Evolutionary conservation across 75 land plant species (phyloP), one percentile per base, ranked within the genome.

Genomic region (Pseudotsuga menziesii): DNA sequence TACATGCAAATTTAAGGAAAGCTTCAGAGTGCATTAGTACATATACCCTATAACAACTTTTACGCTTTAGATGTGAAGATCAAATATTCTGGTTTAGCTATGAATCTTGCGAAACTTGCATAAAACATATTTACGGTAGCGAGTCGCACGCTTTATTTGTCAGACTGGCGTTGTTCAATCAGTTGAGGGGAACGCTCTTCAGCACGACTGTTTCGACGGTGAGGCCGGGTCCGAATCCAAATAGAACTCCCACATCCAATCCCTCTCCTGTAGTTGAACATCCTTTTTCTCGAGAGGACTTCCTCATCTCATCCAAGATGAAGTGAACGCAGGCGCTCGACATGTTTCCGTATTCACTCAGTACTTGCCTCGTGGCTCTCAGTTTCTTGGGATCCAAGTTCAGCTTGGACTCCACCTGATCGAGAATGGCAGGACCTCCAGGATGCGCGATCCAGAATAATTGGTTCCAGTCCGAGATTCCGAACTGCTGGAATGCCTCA

Each of bases 361-460:
- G 74, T 15, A 88, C 89, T 5, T 86, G 84, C 16, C 90, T 29
- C 5, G 78, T 80, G 5, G 90, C 77, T 26, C 71, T 55, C 55
- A 88, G 67, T 74, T 88, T 85, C 67, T 82, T 81, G 6, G 44
- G 56, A 57, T 86, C 71, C 58, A 87, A 59, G 5, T 52, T 67
- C 36, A 87, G 57, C 61, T 61, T 75, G 48, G 67, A 55, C 67
- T 85, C 90, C 57, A 88, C 81, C 20, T 75, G 78, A 36, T 88
- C 88, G 44, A 88, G 56, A 29, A 88, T 86, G 15, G 85, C 85
- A 4, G 77, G 80, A 6, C 88, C 88, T 11, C 89, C 89, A 0
- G 88, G 88, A 56, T 88, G 89, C 4, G 75, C 85, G n/a, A 76
- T 73, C 88, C 88, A 85, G 81, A 88, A 88, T 19, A 88, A 17